Base-by-base conservation (phyloP, 1,284 basidiomycete genomes). In the Pascua guehoae region DNA sequence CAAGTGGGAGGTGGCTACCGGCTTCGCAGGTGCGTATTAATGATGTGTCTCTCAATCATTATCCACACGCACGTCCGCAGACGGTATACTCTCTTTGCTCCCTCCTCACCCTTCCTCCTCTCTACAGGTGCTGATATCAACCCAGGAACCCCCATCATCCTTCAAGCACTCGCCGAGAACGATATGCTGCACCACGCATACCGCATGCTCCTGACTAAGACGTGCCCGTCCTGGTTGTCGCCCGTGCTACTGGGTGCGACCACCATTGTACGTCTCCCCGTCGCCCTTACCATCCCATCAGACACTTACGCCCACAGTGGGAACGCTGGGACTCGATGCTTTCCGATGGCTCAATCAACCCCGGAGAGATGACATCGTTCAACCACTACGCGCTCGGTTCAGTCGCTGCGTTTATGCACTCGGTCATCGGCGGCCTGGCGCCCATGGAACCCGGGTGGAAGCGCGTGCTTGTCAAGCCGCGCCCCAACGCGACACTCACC, bases 361-460 rank as follows among this genome's bases (percentile, higher is more conserved):
- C 66, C 0, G 57, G 57, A 16, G 63, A 74, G 46, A 76, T 76
- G 74, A 76, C 74, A 0, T 66, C 62, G 0, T 74, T 76, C 62
- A 76, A 76, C 57, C 74, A 76, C 48, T 76, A 73, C 55, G 73
- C 74, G 4, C 60, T 76, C 10, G 74, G 74, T 2, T 52, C 68
- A 4, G 72, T 73, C 14, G 72, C 70, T 0, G 41, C 53, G 4
- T 75, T 74, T 57, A 52, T 76, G 60, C 70, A 76, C 56, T n/a
- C 18, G 5, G 54, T 49, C n/a, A 58, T 75, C 15, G 74, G 68
- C 11, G 74, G 74, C 38, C 54, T 76, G 2, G 41, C 62, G 2
- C 61, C 68, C 0, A 18, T 63, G 16, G 37, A 50, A 7, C 61
- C 67, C 2, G 73, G 74, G 10, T 76, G 67, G 67, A 65, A 64